Evolutionary conservation across 371 early-diverging fungal species (phyloP), one percentile per base, ranked within the genome.

Genomic region (Mycotypha africana): DNA sequence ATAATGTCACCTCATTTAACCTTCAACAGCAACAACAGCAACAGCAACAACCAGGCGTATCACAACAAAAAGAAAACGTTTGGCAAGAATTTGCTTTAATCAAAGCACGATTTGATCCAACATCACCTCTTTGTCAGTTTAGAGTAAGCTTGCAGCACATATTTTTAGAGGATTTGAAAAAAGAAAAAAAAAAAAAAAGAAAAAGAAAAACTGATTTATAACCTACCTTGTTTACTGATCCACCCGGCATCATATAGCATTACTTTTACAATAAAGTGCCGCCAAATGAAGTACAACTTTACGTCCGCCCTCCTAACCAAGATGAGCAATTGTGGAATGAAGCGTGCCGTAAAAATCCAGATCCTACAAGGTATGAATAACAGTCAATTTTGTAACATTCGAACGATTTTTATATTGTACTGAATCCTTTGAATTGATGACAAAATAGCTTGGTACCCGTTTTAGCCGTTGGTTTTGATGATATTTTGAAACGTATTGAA

Each of bases 241-340:
- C 30, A 28, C 12, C 12, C 12, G 30, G 12, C 30, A 12, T 28
- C n/a, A n/a, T n/a, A n/a, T 43, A 70, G 65, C 90, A 92, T 61
- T 93, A 89, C 58, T 95, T 93, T 49, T 95, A 95, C 61, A 95
- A 93, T 56, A 76, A 84, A 57, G 92, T 89, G 1, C 86, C 91
- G 54, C 81, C 92, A 0, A 78, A 67, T 14, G 91, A 93, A 65
- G 81, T 81, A 16, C 79, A 77, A 26, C 47, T 79, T 30, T 95
- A 95, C 49, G 78, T 70, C 24, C 81, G 82, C 25, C 88, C 88
- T 11, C 81, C 82, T 1, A 76, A 81, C 38, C 74, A 86, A 30
- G 87, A 91, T 41, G 69, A 74, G 12, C 60, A 70, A 7, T 62
- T 87, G 24, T 94, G 89, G 82, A 73, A 85, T 37, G 91, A 90